Evolutionary conservation across 2,329 filamentous ascomycete genomes (phyloP).

Genomic region (Ophiosphaerella herpotricha): DNA sequence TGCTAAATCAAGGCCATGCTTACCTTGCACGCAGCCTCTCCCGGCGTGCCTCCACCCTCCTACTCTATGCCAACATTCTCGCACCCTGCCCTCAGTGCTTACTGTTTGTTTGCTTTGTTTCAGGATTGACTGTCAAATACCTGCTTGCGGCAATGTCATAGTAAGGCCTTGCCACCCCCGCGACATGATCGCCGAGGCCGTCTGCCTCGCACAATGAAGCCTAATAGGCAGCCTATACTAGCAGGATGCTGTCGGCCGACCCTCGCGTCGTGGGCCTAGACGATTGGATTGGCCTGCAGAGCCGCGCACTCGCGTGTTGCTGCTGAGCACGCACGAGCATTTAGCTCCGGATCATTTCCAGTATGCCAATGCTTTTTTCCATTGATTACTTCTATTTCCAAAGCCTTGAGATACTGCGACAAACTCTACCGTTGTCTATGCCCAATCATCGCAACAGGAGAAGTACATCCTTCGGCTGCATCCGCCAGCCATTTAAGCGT

Average conservation of each 20-base stretch:
- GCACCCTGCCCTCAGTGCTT: not conserved
- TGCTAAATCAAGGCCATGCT: constrained; percentile 5
- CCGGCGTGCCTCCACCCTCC: constrained; percentile 1
- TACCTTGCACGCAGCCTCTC: not conserved
- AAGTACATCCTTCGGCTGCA: not conserved
- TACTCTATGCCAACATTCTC: not conserved
- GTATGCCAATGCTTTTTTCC: not conserved
- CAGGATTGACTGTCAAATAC: not conserved
- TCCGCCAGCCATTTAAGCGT: not conserved
- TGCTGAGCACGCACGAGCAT: not conserved
- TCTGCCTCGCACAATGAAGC: not conserved
- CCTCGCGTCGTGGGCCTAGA: too few relatives aligned
- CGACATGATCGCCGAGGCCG: not conserved
- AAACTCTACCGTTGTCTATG: not conserved
- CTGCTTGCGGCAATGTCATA: not conserved
- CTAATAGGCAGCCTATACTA: not conserved
- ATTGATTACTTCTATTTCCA: not conserved
- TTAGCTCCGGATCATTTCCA: not conserved
- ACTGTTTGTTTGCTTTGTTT: not conserved
- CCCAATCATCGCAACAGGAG: not conserved
- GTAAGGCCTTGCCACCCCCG: not conserved
- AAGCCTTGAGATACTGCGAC: not conserved
- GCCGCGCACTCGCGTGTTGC: too few relatives aligned
- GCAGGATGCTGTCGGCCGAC: not conserved
- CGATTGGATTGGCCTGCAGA: too few relatives aligned